Evolutionary conservation across 1,284 basidiomycete genomes (phyloP).

Genomic region (Xanthoconium separans): DNA sequence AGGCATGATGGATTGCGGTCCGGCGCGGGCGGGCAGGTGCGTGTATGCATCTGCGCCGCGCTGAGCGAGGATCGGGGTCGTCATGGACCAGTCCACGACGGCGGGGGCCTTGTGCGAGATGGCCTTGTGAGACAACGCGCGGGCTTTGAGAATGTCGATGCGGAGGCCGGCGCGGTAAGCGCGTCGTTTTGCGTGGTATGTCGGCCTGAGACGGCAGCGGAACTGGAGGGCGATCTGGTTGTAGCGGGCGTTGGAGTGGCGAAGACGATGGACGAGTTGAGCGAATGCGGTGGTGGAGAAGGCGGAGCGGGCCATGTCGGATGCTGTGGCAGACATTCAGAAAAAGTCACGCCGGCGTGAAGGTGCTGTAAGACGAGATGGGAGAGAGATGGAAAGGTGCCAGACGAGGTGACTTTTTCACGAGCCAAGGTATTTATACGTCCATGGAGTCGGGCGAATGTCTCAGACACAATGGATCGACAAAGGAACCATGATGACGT

Average conservation of each 20-base stretch:
- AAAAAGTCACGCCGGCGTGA: constrained; percentile 22
- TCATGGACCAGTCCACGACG: constrained; percentile 35
- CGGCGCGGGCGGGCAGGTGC: background rate
- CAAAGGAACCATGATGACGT: background rate
- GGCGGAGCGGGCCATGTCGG: constrained; percentile 21
- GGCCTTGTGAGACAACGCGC: constrained; percentile 34
- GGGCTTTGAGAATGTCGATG: constrained; percentile 43
- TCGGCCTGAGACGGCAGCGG: constrained; percentile 34
- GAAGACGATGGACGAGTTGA: constrained; percentile 41
- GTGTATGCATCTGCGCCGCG: constrained; percentile 6
- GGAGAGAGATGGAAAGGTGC: constrained; percentile 3
- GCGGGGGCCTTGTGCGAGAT: constrained; percentile 45
- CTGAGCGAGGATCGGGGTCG: background rate
- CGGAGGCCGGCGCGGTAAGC: constrained; percentile 42
- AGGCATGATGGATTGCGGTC: constrained; percentile 7
- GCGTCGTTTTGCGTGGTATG: constrained; percentile 43
- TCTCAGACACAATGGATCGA: constrained; percentile 18
- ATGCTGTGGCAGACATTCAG: constrained; percentile 16
- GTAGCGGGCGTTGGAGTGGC: constrained; percentile 42
- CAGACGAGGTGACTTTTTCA: background rate
- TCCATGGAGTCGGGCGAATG: background rate
- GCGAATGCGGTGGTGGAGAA: constrained; percentile 29
- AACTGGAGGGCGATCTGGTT: constrained; percentile 35
- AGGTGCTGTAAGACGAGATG: background rate
- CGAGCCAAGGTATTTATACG: constrained; percentile 9